phyloP scores from a whole-genome alignment of 2,329 filamentous ascomycete genomes.

The Diaporthe sp. region DNA sequence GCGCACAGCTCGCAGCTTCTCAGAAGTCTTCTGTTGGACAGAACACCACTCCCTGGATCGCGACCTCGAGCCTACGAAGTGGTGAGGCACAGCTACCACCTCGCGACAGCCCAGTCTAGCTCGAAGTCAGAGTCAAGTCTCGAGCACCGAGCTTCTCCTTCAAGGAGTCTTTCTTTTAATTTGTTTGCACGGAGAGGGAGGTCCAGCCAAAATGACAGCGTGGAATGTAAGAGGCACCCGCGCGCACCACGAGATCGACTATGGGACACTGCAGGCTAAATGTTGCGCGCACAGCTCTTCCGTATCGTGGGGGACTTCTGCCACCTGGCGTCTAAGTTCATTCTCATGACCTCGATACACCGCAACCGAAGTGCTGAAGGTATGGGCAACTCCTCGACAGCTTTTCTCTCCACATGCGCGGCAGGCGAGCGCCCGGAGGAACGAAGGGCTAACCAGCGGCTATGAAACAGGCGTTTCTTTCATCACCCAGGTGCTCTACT shows the following conservation, averaged over 20 bases:
- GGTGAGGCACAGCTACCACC: background rate
- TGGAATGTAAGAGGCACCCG: conserved; percentile 42
- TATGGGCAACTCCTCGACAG: conserved; percentile 47
- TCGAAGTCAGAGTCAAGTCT: conserved; percentile 4
- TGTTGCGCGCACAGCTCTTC: conserved; percentile 63
- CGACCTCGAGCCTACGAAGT: background rate
- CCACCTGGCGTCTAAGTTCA: conserved; percentile 88
- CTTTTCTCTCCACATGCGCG: background rate
- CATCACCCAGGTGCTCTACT: conserved; percentile 91
- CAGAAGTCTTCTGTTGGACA: background rate
- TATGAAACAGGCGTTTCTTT: conserved; percentile 83
- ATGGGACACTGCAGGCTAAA: conserved; percentile 1
- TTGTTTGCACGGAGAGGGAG: background rate
- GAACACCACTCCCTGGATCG: background rate
- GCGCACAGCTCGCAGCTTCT: background rate
- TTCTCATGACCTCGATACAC: conserved; percentile 92
- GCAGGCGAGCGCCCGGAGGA: background rate
- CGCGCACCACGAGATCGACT: background rate
- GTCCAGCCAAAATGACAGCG: conserved; percentile 34
- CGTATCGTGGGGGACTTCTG: conserved; percentile 86
- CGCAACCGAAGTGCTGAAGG: conserved; percentile 89
- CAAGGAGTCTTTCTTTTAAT: background rate
- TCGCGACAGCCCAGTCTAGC: background rate
- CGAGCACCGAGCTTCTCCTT: background rate
- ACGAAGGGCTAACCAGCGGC: conserved; percentile 38